Percentiles rank a stretch among this genome's conserved stretches.
Conservation (phyloP, 345 rosid species). For the Aethionema arabicum region DNA sequence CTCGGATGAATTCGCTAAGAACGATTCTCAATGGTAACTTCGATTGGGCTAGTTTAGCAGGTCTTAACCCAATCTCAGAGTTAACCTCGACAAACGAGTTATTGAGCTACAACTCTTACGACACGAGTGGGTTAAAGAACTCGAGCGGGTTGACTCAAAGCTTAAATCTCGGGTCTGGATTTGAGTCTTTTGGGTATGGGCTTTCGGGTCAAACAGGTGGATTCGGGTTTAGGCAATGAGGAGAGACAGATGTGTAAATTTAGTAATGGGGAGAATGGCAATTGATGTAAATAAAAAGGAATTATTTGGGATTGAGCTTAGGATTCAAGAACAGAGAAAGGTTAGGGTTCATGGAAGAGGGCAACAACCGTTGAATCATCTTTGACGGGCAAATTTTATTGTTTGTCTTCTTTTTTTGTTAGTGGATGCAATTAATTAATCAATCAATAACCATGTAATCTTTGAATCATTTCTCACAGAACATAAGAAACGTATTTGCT, state of each 20-base stretch:
- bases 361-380: background rate
- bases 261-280: conserved; percentile 21
- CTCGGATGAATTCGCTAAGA: conserved; percentile 52
- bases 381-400: conserved; percentile 1
- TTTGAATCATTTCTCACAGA: conserved; percentile 12
- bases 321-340: conserved; percentile 12
- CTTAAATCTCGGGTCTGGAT: conserved; percentile 36
- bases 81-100: conserved; percentile 45
- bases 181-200: conserved; percentile 60
- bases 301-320: conserved; percentile 11
- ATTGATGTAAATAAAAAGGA: conserved; percentile 29
- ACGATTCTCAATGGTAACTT: conserved; percentile 48
- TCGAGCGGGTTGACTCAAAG: conserved; percentile 32
- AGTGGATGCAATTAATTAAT: background rate
- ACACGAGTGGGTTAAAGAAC: conserved; percentile 50
- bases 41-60: conserved; percentile 80
- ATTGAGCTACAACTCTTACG: conserved; percentile 32
- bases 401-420: background rate
- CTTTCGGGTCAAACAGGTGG: conserved; percentile 48
- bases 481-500: conserved; percentile 2
- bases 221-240: conserved; percentile 56
- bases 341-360: background rate
- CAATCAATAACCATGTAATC: background rate
- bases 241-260: background rate
- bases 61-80: conserved; percentile 51